Conservation (phyloP, 495 filamentous ascomycete genomes). For the Tuber melanosporum region DNA sequence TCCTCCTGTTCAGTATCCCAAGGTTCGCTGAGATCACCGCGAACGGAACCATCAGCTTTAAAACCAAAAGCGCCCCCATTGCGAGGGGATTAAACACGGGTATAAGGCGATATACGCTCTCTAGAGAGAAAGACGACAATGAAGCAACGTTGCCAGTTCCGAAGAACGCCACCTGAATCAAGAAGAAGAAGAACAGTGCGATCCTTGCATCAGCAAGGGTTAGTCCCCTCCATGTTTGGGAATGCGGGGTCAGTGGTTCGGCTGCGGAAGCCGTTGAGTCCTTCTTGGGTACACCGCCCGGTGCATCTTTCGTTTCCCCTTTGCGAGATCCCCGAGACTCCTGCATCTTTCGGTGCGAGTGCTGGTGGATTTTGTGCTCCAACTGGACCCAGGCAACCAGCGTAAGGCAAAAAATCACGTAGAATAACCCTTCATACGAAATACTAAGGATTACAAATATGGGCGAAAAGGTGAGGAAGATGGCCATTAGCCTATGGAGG, state of each 20-base stretch:
- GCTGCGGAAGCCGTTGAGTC: slow-evolving; percentile 33
- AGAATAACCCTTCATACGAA: slow-evolving; percentile 96
- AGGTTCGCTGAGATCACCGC: slow-evolving; percentile 87
- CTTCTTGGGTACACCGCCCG: slow-evolving; percentile 36
- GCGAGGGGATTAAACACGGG: slow-evolving; percentile 92
- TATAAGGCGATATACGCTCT: slow-evolving; percentile 83
- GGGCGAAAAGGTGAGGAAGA: slow-evolving; percentile 90
- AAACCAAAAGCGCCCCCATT: slow-evolving; percentile 76
- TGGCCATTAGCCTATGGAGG: slow-evolving; percentile 76
- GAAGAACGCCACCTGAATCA: slow-evolving; percentile 95
- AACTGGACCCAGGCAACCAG: slow-evolving; percentile 85
- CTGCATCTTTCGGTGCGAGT: slow-evolving; percentile 30
- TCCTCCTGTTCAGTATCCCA: slow-evolving; percentile 78
- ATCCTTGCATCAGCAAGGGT: slow-evolving; percentile 76
- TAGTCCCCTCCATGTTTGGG: slow-evolving; percentile 60
- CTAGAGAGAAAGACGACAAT: slow-evolving; percentile 87
- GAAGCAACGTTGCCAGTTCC: slow-evolving; percentile 95
- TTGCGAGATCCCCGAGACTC: slow-evolving; percentile 32
- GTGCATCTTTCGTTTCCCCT: slow-evolving; percentile 15
- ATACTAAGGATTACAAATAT: slow-evolving; percentile 95
- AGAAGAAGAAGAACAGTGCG: slow-evolving; percentile 86
- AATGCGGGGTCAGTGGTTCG: slow-evolving; percentile 40
- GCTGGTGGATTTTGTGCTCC: slow-evolving; percentile 70
- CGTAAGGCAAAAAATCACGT: slow-evolving; percentile 76
- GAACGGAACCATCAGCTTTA: slow-evolving; percentile 93